These are phyloP conservation scores for Thermomyces lanuginosus DNA, from an alignment of 2,329 filamentous ascomycete genomes.

Conservation along the genomic window DNA sequence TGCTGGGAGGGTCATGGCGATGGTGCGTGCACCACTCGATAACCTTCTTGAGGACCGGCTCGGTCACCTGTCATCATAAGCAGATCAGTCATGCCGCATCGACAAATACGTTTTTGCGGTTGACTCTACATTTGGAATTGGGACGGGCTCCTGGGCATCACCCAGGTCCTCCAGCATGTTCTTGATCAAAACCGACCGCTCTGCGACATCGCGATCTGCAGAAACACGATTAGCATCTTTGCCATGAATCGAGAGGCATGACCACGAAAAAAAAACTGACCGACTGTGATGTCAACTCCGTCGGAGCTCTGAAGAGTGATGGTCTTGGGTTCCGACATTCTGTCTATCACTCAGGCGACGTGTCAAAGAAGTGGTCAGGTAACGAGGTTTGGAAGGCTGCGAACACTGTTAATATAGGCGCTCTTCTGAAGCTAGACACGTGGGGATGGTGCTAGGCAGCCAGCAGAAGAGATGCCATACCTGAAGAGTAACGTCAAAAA, in stretches of 20 bases:
- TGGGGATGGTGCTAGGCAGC: too few relatives aligned
- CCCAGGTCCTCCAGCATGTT: constrained; percentile 94
- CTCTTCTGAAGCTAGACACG: too few relatives aligned
- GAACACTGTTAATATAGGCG: too few relatives aligned
- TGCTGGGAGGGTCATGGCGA: constrained; percentile 67
- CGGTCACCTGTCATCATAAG: constrained; percentile 67
- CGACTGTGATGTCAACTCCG: constrained; percentile 32
- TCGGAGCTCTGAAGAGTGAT: constrained; percentile 38
- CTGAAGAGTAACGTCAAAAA: too few relatives aligned
- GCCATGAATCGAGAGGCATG: too few relatives aligned
- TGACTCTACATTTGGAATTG: constrained; percentile 58
- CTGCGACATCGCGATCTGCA: constrained; percentile 69
- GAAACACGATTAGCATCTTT: constrained; percentile 11
- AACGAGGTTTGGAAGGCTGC: too few relatives aligned
- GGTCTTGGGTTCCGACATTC: constrained; percentile 7
- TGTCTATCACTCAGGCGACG: neutral
- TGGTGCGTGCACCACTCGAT: constrained; percentile 97
- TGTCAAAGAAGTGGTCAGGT: too few relatives aligned
- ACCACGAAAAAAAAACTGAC: too few relatives aligned
- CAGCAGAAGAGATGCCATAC: too few relatives aligned
- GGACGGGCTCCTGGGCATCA: constrained; percentile 42
- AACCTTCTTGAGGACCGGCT: constrained; percentile 85
- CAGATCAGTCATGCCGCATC: too few relatives aligned
- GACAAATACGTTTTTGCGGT: too few relatives aligned
- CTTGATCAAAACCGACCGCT: constrained; percentile 91